A percentile compares a stretch with the other conserved stretches of the same genome.
Conservation (phyloP, 1,284 basidiomycete genomes). For the Cryptococcus sp. region DNA sequence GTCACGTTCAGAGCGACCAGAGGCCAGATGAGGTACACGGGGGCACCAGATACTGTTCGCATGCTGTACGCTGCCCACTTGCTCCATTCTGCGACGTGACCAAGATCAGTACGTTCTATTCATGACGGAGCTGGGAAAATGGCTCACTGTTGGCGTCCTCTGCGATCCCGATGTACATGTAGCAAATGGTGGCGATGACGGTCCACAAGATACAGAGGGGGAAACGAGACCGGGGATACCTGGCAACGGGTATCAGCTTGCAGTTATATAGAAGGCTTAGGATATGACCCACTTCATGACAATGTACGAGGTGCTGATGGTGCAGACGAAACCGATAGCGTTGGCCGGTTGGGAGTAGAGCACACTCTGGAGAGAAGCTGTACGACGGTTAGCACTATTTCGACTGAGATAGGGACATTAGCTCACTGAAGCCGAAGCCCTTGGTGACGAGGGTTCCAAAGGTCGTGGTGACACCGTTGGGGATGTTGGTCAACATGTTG, state of each 20-base stretch:
- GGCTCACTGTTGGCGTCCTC: constrained; percentile 6
- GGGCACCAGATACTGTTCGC: constrained; percentile 15
- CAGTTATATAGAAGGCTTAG: no score
- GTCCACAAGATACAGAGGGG: constrained; percentile 24
- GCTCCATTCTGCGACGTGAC: constrained; percentile 19
- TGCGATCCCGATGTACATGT: constrained; percentile 29
- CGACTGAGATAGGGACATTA: no score
- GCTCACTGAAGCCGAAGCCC: constrained; percentile 28
- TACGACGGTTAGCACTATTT: no score
- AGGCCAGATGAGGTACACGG: constrained; percentile 36
- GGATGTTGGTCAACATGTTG: constrained; percentile 30
- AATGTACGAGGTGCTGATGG: constrained; percentile 16
- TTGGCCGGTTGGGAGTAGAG: constrained; percentile 30
- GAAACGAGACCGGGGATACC: constrained; percentile 21
- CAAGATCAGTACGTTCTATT: not conserved
- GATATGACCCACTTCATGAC: constrained; percentile 12
- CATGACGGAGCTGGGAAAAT: not conserved
- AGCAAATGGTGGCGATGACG: constrained; percentile 19
- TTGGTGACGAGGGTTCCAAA: constrained; percentile 24
- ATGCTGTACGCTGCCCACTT: constrained; percentile 31
- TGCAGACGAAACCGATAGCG: constrained; percentile 22
- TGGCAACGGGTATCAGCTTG: no score
- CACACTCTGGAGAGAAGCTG: constrained; percentile 21
- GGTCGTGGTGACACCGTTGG: constrained; percentile 27
- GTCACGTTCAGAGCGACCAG: constrained; percentile 35